A percentile compares a stretch with the other conserved stretches of the same genome.
phyloP scores from a whole-genome alignment of 805 yeast species.

The Saccharomyces paradoxus region DNA sequence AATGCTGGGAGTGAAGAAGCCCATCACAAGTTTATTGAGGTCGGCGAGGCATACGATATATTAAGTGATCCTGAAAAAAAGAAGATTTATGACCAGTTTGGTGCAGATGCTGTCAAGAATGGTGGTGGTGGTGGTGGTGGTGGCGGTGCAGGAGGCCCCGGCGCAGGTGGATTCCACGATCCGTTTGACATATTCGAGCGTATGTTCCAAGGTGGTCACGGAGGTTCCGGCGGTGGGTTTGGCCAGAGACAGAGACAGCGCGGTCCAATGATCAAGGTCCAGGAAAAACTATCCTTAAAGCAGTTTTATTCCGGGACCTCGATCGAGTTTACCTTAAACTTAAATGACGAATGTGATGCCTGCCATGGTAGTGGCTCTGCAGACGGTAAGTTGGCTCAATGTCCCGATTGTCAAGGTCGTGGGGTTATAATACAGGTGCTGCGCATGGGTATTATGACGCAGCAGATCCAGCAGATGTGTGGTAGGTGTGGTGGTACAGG shows the following conservation, averaged over 20 bases:
- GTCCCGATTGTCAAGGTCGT: conserved; percentile 64
- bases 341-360: conserved; percentile 66
- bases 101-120: conserved; percentile 62
- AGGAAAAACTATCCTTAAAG: conserved; percentile 46
- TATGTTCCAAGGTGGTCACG: conserved; percentile 28
- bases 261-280: conserved; percentile 57
- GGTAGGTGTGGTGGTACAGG: conserved; percentile 79
- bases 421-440: conserved; percentile 60
- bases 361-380: conserved; percentile 83
- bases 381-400: conserved; percentile 61
- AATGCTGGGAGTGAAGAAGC: conserved; percentile 78
- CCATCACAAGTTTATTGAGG: conserved; percentile 76
- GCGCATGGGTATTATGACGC: conserved; percentile 86
- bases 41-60: conserved; percentile 90
- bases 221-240: conserved; percentile 42
- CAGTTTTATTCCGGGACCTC: conserved; percentile 68
- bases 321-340: conserved; percentile 49
- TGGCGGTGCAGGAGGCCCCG: conserved; percentile 35
- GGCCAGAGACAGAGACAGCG: conserved; percentile 37
- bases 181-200: conserved; percentile 32
- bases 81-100: conserved; percentile 61
- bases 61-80: conserved; percentile 65
- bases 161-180: conserved; percentile 31
- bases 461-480: conserved; percentile 73
- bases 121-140: conserved; percentile 63